Percentiles rank a stretch among this genome's conserved stretches.
These are phyloP conservation scores for Myxozyma geophila DNA, from an alignment of 805 yeast genomes.

Conservation along the genomic window DNA sequence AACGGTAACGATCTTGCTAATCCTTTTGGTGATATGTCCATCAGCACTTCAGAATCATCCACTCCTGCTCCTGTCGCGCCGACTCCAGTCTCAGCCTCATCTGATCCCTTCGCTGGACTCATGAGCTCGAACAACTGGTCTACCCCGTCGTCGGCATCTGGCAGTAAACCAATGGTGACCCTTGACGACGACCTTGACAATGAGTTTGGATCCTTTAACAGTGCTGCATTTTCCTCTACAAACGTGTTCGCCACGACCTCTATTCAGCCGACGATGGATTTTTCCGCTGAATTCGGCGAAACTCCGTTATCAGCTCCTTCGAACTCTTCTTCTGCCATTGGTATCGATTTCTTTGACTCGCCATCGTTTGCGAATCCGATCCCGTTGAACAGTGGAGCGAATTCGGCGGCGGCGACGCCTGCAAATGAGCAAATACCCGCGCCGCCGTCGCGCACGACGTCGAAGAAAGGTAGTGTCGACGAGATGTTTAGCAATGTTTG, in stretches of 20 bases:
- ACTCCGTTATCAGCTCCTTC: conserved; percentile 19
- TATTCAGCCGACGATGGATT: conserved; percentile 18
- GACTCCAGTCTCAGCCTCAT: background rate
- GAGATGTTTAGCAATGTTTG: conserved; percentile 48
- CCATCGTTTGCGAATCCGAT: conserved; percentile 33
- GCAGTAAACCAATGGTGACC: conserved; percentile 18
- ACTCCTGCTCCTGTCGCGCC: conserved; percentile 9
- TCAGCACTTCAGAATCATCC: conserved; percentile 4
- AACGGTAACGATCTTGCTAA: conserved; percentile 20
- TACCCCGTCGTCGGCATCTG: conserved; percentile 8
- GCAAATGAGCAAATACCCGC: conserved; percentile 18
- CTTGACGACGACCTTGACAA: conserved; percentile 27
- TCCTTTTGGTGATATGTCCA: conserved; percentile 31
- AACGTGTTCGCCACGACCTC: conserved; percentile 14
- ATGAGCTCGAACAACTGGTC: conserved; percentile 29
- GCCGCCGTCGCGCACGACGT: conserved; percentile 25
- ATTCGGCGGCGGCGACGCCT: conserved; percentile 30
- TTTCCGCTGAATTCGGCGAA: conserved; percentile 15
- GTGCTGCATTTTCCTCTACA: conserved; percentile 20
- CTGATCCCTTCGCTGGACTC: conserved; percentile 29
- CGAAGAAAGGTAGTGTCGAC: conserved; percentile 40
- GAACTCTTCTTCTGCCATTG: conserved; percentile 14
- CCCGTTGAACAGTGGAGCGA: conserved; percentile 21
- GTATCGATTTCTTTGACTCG: conserved; percentile 22
- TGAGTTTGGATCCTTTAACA: conserved; percentile 24